These are phyloP conservation scores for Mycosphaerella arachidis DNA, from an alignment of 2,329 filamentous ascomycete species.

Conservation along the genomic window DNA sequence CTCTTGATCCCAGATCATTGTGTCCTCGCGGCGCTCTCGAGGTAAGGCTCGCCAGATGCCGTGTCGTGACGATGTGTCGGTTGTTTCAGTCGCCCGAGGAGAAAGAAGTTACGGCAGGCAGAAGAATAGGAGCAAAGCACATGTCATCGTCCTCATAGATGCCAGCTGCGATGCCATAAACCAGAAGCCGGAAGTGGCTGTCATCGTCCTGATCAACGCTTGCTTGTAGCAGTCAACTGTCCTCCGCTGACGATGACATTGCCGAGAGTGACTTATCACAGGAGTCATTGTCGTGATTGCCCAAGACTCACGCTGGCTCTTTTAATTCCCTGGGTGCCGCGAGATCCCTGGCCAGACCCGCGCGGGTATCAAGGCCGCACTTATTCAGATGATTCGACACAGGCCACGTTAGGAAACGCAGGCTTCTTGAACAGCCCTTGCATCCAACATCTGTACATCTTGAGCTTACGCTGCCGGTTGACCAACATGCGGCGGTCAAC, in stretches of 20 bases:
- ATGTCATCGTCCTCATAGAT: constrained; percentile 33
- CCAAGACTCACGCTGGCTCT: too few species aligned
- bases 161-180: constrained; percentile 33
- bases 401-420: not conserved
- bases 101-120: constrained; percentile 36
- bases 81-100: constrained; percentile 41
- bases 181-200: constrained; percentile 39
- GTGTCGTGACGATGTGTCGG: constrained; percentile 33
- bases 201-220: constrained; percentile 16
- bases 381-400: too few species aligned
- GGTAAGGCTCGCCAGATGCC: constrained; percentile 22
- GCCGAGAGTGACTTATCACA: not conserved
- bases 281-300: too few species aligned
- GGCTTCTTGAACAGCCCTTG: constrained; percentile 74
- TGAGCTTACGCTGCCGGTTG: constrained; percentile 82
- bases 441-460: constrained; percentile 99
- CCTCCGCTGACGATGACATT: not conserved
- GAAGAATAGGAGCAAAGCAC: not conserved
- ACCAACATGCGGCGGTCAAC: constrained; percentile 86
- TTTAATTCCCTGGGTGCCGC: too few species aligned
- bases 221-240: constrained; percentile 14
- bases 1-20: not conserved
- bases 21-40: not conserved
- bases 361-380: too few species aligned
- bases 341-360: too few species aligned